Percentiles rank a stretch among this genome's conserved stretches.
Conservation (phyloP, 2,329 filamentous ascomycete genomes). For the Cladophialophora immunda region DNA sequence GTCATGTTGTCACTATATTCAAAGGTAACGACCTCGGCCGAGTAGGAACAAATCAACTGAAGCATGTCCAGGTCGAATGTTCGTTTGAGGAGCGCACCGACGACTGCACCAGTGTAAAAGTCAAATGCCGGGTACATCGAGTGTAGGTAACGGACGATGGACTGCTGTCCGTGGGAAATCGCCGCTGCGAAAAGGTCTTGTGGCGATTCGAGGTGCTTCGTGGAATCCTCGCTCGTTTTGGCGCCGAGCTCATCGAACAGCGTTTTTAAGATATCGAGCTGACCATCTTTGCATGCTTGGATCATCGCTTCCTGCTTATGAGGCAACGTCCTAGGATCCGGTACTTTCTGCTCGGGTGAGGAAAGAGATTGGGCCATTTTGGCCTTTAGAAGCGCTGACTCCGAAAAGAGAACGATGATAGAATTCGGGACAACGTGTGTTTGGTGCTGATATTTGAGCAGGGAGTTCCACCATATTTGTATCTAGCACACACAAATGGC, state of each 20-base stretch:
- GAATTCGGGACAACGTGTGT: too few relatives aligned
- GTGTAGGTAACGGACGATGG: slow-evolving; percentile 6
- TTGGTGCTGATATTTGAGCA: too few relatives aligned
- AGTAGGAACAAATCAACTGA: slow-evolving; percentile 15
- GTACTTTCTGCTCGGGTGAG: slow-evolving; percentile 7
- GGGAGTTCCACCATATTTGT: too few relatives aligned
- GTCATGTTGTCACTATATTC: slow-evolving; percentile 12
- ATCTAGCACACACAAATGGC: too few relatives aligned
- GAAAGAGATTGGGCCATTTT: slow-evolving; percentile 12
- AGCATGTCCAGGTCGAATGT: slow-evolving; percentile 13
- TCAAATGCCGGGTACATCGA: slow-evolving; percentile 12
- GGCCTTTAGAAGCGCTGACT: slow-evolving; percentile 1
- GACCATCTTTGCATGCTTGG: slow-evolving; percentile 10
- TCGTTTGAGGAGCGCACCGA: slow-evolving; percentile 7
- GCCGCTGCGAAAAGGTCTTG: slow-evolving; percentile 1
- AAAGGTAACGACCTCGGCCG: slow-evolving; percentile 9
- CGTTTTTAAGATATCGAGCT: slow-evolving; percentile 6
- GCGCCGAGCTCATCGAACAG: slow-evolving; percentile 10
- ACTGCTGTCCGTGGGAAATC: slow-evolving; percentile 11
- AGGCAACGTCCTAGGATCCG: slow-evolving; percentile 4
- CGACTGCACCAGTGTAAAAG: slow-evolving; percentile 8
- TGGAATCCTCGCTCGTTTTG: slow-evolving; percentile 2
- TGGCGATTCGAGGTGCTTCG: slow-evolving; percentile 3
- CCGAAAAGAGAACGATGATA: neutral
- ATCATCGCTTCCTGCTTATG: slow-evolving; percentile 8